Base-by-base conservation (phyloP, 352 stramenopile species). In the Phytophthora boehmeriae region DNA sequence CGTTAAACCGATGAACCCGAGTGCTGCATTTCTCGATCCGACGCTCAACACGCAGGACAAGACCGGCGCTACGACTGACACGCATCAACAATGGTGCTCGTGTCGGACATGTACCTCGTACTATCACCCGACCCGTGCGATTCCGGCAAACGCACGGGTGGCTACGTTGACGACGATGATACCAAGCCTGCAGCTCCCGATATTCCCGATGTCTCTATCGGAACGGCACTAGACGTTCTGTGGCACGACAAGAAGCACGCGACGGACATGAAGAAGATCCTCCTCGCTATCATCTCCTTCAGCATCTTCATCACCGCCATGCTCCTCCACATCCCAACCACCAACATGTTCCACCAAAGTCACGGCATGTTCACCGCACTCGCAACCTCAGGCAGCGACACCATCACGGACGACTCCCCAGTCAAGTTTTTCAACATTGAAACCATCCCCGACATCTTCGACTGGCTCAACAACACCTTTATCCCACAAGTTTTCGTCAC, bases 391-490 rank as follows among this genome's bases (percentile, higher is more conserved):
- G 78, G 76, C 1, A 69, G 66, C 3, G 77, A 88, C 34, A 75
- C 79, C 0, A 48, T 82, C 30, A 83, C 76, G 2, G 28, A 13
- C 10, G 53, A 73, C 8, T 78, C 72, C 5, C 65, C 65, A 14
- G 73, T 84, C 11, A 75, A 80, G 27, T 83, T 84, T 28, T 58
- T 45, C 30, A 84, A 83, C 53, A 83, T 86, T 27, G 48, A 68
- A 38, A 73, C 58, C 2, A 65, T 66, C 23, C 42, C 36, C 1
- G 69, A 81, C 43, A 66, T 80, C 4, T 85, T 80, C 32, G 58
- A 76, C 41, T 86, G 77, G 75, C 52, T 86, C 34, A 66, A 61
- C 23, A 36, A 68, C 22, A 81, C 77, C 6, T 73, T 87, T 54
- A 54, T 82, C 10, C 77, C 66, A 4, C 65, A 65, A 32, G 59